Percentiles rank a stretch among this genome's conserved stretches.
phyloP scores from a whole-genome alignment of 2,329 filamentous ascomycete genomes.

The Lecanoromycetidae sp. region DNA sequence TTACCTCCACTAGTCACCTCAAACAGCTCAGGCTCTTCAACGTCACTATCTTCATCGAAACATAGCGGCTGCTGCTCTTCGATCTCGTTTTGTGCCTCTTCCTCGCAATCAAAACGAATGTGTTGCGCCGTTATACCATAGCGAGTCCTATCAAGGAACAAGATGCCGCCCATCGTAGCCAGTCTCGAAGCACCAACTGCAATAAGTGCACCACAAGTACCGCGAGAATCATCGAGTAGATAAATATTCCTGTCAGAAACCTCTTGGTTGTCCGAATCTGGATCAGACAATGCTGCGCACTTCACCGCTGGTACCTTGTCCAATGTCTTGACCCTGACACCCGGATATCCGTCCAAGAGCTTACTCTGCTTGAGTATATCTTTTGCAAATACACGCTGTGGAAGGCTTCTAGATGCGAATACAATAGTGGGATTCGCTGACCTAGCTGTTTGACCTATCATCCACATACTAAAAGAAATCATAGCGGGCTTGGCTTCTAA shows the following conservation, averaged over 20 bases:
- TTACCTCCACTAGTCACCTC: too few species aligned
- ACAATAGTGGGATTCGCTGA: neutral
- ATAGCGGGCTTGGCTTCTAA: too few species aligned
- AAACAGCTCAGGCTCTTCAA: too few species aligned
- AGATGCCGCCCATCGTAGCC: neutral
- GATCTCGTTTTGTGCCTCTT: too few species aligned
- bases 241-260: neutral
- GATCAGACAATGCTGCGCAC: neutral
- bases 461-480: constrained; percentile 1
- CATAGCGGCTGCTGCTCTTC: too few species aligned
- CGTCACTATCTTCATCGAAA: too few species aligned
- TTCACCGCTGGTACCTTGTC: constrained; percentile 1
- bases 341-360: neutral
- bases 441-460: neutral
- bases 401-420: neutral
- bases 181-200: neutral
- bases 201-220: neutral
- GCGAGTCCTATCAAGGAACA: too few species aligned
- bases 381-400: neutral
- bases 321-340: neutral
- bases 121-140: too few species aligned
- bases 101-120: too few species aligned
- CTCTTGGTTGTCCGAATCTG: neutral
- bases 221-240: neutral
- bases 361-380: constrained; percentile 1